Evolutionary conservation across 2,329 filamentous ascomycete genomes (phyloP), one percentile per base, ranked within the genome.

Genomic region (Xylaria sp.): DNA sequence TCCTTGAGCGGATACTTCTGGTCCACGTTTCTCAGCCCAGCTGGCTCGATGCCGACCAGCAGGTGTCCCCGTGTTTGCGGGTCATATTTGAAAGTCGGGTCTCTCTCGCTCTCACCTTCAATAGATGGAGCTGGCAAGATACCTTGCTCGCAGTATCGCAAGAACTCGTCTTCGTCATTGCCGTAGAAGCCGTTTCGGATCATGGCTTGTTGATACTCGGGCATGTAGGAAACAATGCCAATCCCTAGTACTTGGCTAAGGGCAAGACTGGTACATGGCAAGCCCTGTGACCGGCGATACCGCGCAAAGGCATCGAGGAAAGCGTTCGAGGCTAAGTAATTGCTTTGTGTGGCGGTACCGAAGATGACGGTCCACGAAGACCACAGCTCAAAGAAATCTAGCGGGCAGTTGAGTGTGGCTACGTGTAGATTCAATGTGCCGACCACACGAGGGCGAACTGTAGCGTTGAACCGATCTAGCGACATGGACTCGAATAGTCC

Each of bases 221-320:
- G 54, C 25, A 60, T 50, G 25, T 61, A 60, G 5, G 47, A 54
- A 1, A 61, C 56, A 13, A 55, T 55, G 7, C 63, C 63, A 4
- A 60, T 61, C 2, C 56, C 63, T 2, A 60, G 25, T 2, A 65
- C 39, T 38, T 60, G 62, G 15, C 62, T 60, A 0, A 65, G 11
- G 10, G 56, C 56, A 4, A 65, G 17, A 22, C 38, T 49, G 3
- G 50, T 50, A 13, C 38, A 47, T 36, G 63, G 63, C 3, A 61
- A n/a, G 3, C 58, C 59, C 20, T 39, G 44, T 6, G 27, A 6
- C 1, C 53, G 58, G n/a, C 63, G 51, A 5, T 49, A 47, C 1
- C 53, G 29, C 2, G 63, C 63, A n/a, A 66, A 66, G 10, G 42
- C 45, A 15, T 66, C 63, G n/a, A 62, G 51, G 27, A 66, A 66